phyloP scores from a whole-genome alignment of 2,329 filamentous ascomycete genomes.

The Penicillium expansum region DNA sequence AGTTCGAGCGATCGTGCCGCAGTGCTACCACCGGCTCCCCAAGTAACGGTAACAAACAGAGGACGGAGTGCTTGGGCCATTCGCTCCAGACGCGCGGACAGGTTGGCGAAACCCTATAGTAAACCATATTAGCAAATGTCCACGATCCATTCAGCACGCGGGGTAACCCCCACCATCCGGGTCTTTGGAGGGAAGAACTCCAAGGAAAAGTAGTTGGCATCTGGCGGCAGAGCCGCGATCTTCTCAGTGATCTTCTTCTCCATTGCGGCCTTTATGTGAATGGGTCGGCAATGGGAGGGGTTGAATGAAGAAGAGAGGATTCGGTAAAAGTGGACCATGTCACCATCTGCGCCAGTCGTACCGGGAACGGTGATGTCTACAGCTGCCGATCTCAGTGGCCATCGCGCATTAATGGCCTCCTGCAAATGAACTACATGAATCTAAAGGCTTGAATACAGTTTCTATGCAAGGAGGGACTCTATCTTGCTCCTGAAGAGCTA shows the following conservation, averaged over 20 bases:
- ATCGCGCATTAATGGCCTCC: slow-evolving; percentile 10
- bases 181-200: slow-evolving; percentile 99
- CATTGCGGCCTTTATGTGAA: slow-evolving; percentile 47
- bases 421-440: not conserved
- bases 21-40: slow-evolving; percentile 94
- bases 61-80: slow-evolving; percentile 91
- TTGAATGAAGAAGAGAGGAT: slow-evolving; percentile 20
- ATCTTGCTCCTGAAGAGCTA: not conserved
- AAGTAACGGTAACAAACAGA: slow-evolving; percentile 95
- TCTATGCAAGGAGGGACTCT: slow-evolving; percentile 2
- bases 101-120: slow-evolving; percentile 76
- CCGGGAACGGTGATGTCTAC: slow-evolving; percentile 21
- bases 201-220: slow-evolving; percentile 86
- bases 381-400: slow-evolving; percentile 18
- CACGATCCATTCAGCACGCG: slow-evolving; percentile 20
- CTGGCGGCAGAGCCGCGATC: slow-evolving; percentile 81
- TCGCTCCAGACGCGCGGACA: slow-evolving; percentile 86
- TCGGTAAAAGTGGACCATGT: slow-evolving; percentile 25
- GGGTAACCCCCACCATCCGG: slow-evolving; percentile 61
- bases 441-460: not conserved
- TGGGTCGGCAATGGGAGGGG: slow-evolving; percentile 16
- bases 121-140: slow-evolving; percentile 24
- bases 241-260: slow-evolving; percentile 94
- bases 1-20: slow-evolving; percentile 87
- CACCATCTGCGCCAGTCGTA: slow-evolving; percentile 10